Evolutionary conservation across 306 rosid species (phyloP).

Genomic region (Cicer judaicum): DNA sequence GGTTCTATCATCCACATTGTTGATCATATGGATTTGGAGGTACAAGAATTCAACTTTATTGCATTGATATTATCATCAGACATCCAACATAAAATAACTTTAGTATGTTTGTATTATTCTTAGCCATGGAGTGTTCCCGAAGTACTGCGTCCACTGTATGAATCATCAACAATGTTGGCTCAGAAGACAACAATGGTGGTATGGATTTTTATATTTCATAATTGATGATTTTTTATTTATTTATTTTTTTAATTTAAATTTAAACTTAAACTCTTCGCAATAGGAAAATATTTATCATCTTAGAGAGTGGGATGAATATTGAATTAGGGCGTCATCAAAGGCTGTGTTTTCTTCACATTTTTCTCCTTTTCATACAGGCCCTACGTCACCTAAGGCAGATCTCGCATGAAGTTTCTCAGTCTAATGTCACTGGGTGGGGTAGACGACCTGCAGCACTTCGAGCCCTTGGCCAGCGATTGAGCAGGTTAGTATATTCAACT

Average conservation of each 20-base stretch:
- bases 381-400: conserved; percentile 93
- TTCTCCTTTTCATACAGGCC: conserved; percentile 57
- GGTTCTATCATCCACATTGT: conserved; percentile 96
- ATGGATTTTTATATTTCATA: conserved; percentile 41
- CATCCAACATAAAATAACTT: conserved; percentile 29
- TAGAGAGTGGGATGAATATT: not conserved
- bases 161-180: conserved; percentile 87
- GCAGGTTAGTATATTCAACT: conserved; percentile 61
- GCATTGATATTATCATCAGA: not conserved
- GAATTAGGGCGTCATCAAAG: not conserved
- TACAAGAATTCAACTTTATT: conserved; percentile 24
- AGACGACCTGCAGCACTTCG: conserved; percentile 94
- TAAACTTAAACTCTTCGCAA: not conserved
- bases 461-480: conserved; percentile 87
- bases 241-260: not conserved
- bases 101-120: conserved; percentile 22
- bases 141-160: conserved; percentile 90
- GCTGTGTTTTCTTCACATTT: conserved; percentile 11
- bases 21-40: conserved; percentile 90
- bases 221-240: not conserved
- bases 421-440: conserved; percentile 93
- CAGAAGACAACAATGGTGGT: conserved; percentile 99
- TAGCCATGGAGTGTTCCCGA: conserved; percentile 99
- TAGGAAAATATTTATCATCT: conserved; percentile 11
- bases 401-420: conserved; percentile 92